Conservation (phyloP, 371 early-diverging fungal genomes). For the Chytridium lagenaria region DNA sequence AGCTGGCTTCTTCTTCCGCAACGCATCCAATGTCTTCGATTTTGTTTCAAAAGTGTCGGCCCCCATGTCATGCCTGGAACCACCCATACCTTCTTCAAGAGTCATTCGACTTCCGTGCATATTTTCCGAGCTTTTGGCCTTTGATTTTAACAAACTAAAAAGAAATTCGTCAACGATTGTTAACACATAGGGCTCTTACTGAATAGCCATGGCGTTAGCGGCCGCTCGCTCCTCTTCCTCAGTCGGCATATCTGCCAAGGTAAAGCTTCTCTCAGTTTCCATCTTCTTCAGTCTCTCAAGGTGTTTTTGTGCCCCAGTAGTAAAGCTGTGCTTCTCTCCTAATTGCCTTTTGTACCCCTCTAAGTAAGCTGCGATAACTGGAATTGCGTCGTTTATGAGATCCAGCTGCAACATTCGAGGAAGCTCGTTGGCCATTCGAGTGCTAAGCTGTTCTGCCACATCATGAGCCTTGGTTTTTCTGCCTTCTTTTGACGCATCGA, state of each 20-base stretch:
- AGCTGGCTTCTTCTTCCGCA: neutral
- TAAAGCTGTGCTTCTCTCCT: slow-evolving; percentile 24
- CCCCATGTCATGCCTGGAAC: no score
- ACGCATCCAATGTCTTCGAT: neutral
- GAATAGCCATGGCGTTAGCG: slow-evolving; percentile 5
- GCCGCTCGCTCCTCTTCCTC: neutral
- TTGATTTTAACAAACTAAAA: neutral
- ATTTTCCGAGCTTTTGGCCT: slow-evolving; percentile 2
- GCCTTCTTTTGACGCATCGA: neutral
- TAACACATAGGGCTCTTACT: neutral
- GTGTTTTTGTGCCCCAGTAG: slow-evolving; percentile 8
- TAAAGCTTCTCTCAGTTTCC: slow-evolving; percentile 1
- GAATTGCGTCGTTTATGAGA: slow-evolving; percentile 29
- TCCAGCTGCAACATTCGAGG: slow-evolving; percentile 22
- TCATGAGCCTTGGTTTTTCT: neutral
- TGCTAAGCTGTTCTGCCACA: neutral
- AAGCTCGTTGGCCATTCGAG: slow-evolving; percentile 21
- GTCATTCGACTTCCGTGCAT: neutral
- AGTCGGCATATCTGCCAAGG: slow-evolving; percentile 5
- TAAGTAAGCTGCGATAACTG: slow-evolving; percentile 11
- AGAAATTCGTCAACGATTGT: neutral
- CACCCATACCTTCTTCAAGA: neutral
- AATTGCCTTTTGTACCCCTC: slow-evolving; percentile 16
- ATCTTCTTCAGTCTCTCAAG: slow-evolving; percentile 16
- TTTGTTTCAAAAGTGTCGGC: neutral